A percentile compares a stretch with the other conserved stretches of the same genome.
Evolutionary conservation across 345 rosid species (phyloP).

Genomic region (Rhizophora apiculata): DNA sequence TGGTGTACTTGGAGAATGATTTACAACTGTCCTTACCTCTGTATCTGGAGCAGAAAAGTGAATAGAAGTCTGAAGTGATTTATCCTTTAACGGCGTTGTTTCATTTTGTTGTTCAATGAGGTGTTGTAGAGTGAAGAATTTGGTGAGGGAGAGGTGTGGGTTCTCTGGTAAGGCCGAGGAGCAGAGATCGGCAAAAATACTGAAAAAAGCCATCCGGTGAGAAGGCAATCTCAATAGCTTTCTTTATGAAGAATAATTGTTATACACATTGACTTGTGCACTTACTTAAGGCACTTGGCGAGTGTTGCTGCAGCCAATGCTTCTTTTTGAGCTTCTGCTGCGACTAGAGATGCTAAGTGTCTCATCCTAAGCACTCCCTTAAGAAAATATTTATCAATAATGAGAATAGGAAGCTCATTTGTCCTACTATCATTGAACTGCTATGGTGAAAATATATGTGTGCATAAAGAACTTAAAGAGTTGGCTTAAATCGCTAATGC

Average conservation of each 20-base stretch:
- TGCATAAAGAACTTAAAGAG: no score
- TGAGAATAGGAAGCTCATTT: constrained; percentile 1
- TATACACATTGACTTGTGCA: not conserved
- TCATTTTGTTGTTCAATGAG: constrained; percentile 48
- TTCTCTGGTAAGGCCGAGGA: constrained; percentile 65
- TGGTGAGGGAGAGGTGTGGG: constrained; percentile 62
- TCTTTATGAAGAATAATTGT: not conserved
- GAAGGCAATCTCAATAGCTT: no score
- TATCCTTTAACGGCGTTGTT: constrained; percentile 40
- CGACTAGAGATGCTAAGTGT: constrained; percentile 59
- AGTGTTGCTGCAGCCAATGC: constrained; percentile 60
- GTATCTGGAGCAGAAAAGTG: constrained; percentile 32
- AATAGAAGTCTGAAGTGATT: constrained; percentile 26
- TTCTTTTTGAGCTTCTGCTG: constrained; percentile 77
- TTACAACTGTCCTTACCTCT: constrained; percentile 32
- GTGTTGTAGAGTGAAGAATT: constrained; percentile 68
- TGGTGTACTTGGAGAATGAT: constrained; percentile 26
- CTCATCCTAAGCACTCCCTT: constrained; percentile 77
- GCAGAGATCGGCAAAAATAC: constrained; percentile 73
- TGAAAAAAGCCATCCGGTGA: constrained; percentile 28
- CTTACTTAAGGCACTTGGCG: constrained; percentile 67
- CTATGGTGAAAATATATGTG: no score
- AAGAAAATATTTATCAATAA: constrained; percentile 3
- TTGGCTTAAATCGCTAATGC: no score
- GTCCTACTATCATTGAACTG: no score